Percentiles rank a stretch among this genome's conserved stretches.
Evolutionary conservation across 2,329 filamentous ascomycete species (phyloP).

Genomic region (Phaeoacremonium minimum): DNA sequence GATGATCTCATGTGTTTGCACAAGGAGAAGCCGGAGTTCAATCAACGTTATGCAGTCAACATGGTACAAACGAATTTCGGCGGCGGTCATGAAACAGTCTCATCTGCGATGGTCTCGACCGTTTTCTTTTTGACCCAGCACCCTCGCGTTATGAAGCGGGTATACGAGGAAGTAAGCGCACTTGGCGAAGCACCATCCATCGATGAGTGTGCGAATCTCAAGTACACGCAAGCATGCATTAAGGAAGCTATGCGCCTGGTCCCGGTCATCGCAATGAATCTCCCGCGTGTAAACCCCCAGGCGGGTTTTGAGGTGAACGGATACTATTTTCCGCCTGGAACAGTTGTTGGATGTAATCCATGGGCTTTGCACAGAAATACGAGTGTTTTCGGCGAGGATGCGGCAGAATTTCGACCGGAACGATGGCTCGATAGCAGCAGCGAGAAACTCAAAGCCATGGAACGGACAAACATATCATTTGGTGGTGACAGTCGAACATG

Average conservation of each 20-base stretch:
- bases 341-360: constrained; percentile 46
- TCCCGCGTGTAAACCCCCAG: constrained; percentile 40
- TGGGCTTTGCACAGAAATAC: constrained; percentile 43
- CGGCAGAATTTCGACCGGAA: constrained; percentile 36
- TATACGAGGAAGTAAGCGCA: constrained; percentile 21
- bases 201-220: constrained; percentile 13
- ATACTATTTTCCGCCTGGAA: constrained; percentile 34
- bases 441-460: constrained; percentile 32
- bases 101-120: constrained; percentile 44
- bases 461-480: constrained; percentile 45
- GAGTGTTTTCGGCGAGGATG: constrained; percentile 42
- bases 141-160: constrained; percentile 20
- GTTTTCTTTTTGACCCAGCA: constrained; percentile 42
- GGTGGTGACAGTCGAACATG: constrained; percentile 46
- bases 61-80: constrained; percentile 53
- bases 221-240: constrained; percentile 38
- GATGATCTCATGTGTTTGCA: constrained; percentile 42
- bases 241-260: constrained; percentile 46
- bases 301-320: constrained; percentile 32
- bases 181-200: neutral
- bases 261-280: constrained; percentile 47
- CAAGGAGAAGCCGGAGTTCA: constrained; percentile 38
- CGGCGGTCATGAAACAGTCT: constrained; percentile 51
- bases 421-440: constrained; percentile 38
- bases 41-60: constrained; percentile 40